phyloP scores from a whole-genome alignment of 352 stramenopile genomes.

The Thalassiosira mediterranea region DNA sequence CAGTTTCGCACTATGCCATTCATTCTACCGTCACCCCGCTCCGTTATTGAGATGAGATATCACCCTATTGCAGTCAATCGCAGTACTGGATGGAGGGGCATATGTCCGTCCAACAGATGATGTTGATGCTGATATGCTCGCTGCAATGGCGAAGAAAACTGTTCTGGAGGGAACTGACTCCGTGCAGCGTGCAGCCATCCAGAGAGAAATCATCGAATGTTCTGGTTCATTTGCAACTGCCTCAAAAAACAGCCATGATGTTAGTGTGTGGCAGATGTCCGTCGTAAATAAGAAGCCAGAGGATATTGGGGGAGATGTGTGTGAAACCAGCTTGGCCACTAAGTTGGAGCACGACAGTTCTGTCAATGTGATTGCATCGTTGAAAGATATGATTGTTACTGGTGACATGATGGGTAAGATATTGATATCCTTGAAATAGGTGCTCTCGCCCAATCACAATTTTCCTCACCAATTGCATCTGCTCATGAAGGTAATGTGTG shows the following conservation, averaged over 20 bases:
- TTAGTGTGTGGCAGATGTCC: constrained; percentile 47
- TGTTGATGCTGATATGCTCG: constrained; percentile 39
- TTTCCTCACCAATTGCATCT: too few relatives aligned
- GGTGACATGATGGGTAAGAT: constrained; percentile 48
- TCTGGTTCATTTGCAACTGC: constrained; percentile 45
- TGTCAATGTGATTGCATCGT: constrained; percentile 25
- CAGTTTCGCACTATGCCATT: neutral
- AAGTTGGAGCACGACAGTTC: constrained; percentile 38
- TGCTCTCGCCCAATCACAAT: too few relatives aligned
- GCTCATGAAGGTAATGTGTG: too few relatives aligned
- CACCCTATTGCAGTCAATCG: constrained; percentile 21
- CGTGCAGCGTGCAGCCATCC: constrained; percentile 28
- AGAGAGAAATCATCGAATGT: constrained; percentile 45
- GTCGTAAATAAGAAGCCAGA: constrained; percentile 18
- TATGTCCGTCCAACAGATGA: constrained; percentile 50
- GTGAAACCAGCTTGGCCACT: constrained; percentile 27
- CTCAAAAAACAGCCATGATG: constrained; percentile 15
- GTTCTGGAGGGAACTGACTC: constrained; percentile 17
- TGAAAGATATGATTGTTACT: constrained; percentile 41
- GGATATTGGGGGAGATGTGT: constrained; percentile 22
- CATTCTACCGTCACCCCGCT: constrained; percentile 21
- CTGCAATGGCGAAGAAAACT: constrained; percentile 27
- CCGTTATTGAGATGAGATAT: constrained; percentile 36
- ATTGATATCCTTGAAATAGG: constrained; percentile 17
- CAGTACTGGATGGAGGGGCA: constrained; percentile 27